Evolutionary conservation across 306 rosid species (phyloP).

Genomic region (Canavalia ensiformis): DNA sequence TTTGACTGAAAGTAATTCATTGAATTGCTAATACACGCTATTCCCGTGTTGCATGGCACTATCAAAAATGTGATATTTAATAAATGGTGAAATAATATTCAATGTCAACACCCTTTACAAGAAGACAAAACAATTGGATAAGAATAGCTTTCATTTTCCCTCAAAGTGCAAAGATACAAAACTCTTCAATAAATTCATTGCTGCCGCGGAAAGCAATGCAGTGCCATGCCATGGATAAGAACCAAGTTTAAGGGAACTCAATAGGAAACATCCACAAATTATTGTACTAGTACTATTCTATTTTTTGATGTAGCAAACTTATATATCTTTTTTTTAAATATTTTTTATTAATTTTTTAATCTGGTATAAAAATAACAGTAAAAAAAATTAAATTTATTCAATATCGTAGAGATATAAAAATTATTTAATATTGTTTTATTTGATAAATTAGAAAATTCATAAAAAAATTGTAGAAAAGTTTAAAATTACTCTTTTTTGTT

Average conservation of each 20-base stretch:
- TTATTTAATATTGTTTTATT: too few relatives aligned
- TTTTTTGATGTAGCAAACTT: neutral
- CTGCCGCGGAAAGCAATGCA: slow-evolving; percentile 18
- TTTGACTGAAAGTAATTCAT: neutral
- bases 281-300: too few relatives aligned
- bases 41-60: slow-evolving; percentile 1
- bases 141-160: neutral
- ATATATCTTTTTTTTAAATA: neutral
- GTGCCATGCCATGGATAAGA: slow-evolving; percentile 34
- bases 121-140: slow-evolving; percentile 20
- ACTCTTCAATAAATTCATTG: slow-evolving; percentile 9
- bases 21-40: neutral
- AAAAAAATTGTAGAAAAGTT: too few relatives aligned
- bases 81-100: neutral
- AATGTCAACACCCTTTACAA: slow-evolving; percentile 7
- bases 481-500: too few relatives aligned
- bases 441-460: too few relatives aligned
- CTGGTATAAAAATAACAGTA: too few relatives aligned
- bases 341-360: neutral
- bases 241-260: neutral
- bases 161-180: neutral
- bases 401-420: too few relatives aligned
- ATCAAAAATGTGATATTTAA: neutral
- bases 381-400: too few relatives aligned
- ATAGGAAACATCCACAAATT: too few relatives aligned